Evolutionary conservation across 345 rosid genomes (phyloP), one percentile per base, ranked within the genome.

Genomic region (Melastoma malabathricum): DNA sequence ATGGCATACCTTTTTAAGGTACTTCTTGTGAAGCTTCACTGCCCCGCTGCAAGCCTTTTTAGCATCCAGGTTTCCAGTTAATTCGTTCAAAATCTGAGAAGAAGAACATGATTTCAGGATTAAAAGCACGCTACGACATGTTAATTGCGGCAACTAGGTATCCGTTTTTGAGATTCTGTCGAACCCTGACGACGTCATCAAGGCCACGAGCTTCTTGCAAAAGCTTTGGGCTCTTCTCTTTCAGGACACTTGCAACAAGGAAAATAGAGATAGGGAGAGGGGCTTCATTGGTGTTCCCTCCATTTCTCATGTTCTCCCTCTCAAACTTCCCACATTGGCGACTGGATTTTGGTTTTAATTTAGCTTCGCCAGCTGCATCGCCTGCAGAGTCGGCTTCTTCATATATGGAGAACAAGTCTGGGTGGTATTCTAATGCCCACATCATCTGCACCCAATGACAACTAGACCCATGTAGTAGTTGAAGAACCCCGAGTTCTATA

Each of bases 341-440:
- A 52, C 67, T 69, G 1, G 89, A 77, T 63, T 79, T 87, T 0
- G 69, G 31, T 68, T 69, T 82, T 50, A 77, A 83, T 74, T 72
- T 82, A 27, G 75, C 72, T 27, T 76, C 85, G 52, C 76, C 86
- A 0, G 73, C 50, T 61, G 66, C 81, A 46, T 76, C 77, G 10
- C 57, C 47, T 49, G 62, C 70, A 13, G 70, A 52, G 2, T 74
- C 75, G 25, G 73, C 60, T 17, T 92, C 84, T 69, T 87, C 98
- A 39, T 87, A 92, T 15, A 78, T n/a, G 18, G 52, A 61, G 59
- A 74, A 88, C 76, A 81, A 60, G 52, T 81, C 94, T 1, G 98
- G 98, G 49, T 92, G 93, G 25, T 84, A 92, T 66, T 92, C 97
- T 55, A 92, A 75, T 47, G 97, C 97, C 97, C 98, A 92, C 98